Percentiles rank a stretch among this genome's conserved stretches.
phyloP scores from a whole-genome alignment of 805 yeast genomes.

The Metschnikowia proteae region DNA sequence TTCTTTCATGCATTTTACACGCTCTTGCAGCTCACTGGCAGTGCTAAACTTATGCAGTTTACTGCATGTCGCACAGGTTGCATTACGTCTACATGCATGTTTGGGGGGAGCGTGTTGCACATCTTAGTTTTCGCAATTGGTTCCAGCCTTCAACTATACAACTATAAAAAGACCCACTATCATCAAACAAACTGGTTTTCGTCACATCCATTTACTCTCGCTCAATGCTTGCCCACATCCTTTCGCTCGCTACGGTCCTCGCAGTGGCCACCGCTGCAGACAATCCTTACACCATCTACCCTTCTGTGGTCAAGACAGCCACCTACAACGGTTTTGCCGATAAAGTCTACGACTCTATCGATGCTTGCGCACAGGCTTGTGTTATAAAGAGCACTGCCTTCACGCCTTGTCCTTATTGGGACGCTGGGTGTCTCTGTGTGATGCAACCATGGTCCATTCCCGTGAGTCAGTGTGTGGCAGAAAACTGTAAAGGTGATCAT shows the following conservation, averaged over 20 bases:
- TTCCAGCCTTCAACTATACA: background rate
- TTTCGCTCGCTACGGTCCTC: conserved; percentile 9
- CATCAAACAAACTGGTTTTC: background rate
- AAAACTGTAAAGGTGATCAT: conserved; percentile 24
- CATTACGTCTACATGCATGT: background rate
- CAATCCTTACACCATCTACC: conserved; percentile 25
- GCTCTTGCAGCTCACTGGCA: background rate
- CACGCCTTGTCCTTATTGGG: conserved; percentile 44
- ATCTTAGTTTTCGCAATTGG: background rate
- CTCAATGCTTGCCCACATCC: conserved; percentile 5
- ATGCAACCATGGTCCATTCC: conserved; percentile 30
- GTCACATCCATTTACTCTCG: background rate
- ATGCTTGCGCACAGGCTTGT: conserved; percentile 34
- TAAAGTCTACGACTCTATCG: conserved; percentile 24
- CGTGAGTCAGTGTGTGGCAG: conserved; percentile 30
- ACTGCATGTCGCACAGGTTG: background rate
- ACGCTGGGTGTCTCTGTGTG: conserved; percentile 42
- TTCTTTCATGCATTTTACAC: background rate
- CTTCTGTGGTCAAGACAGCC: conserved; percentile 35
- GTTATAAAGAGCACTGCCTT: conserved; percentile 25
- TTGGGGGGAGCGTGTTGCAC: background rate
- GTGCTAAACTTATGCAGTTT: background rate
- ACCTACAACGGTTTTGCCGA: conserved; percentile 42
- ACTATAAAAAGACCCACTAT: background rate
- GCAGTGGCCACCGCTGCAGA: conserved; percentile 8